These are phyloP conservation scores for Lactuca saligna DNA, from an alignment of 129 eudicot genomes.

Conservation along the genomic window DNA sequence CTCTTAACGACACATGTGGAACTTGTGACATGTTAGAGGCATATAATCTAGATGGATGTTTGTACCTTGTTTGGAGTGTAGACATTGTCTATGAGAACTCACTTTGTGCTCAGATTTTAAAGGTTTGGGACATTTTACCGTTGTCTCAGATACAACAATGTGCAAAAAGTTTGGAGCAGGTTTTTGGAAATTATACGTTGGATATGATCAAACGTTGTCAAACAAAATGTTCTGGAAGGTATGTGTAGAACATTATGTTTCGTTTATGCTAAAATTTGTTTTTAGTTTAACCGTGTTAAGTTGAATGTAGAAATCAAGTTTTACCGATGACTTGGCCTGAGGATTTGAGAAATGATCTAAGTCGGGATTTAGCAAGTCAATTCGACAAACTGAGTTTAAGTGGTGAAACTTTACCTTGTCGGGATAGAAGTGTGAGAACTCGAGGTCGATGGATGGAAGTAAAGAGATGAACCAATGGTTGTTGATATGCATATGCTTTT, in stretches of 20 bases:
- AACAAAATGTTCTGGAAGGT: slow-evolving; percentile 37
- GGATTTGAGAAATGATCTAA: slow-evolving; percentile 14
- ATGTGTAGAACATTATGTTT: background rate
- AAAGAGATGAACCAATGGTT: background rate
- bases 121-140: slow-evolving; percentile 38
- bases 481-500: background rate
- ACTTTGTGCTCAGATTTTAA: slow-evolving; percentile 33
- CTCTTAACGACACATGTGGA: background rate
- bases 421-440: background rate
- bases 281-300: background rate
- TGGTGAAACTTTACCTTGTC: background rate
- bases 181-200: slow-evolving; percentile 25
- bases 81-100: slow-evolving; percentile 34
- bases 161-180: slow-evolving; percentile 12
- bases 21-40: slow-evolving; percentile 31
- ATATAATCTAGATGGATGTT: slow-evolving; percentile 23
- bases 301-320: slow-evolving; percentile 28
- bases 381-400: slow-evolving; percentile 34
- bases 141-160: slow-evolving; percentile 18
- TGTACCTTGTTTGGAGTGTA: slow-evolving; percentile 39
- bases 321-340: slow-evolving; percentile 47
- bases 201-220: slow-evolving; percentile 36
- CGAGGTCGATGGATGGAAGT: background rate
- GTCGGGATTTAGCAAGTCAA: slow-evolving; percentile 22
- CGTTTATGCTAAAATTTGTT: background rate